phyloP scores from a whole-genome alignment of 2,329 filamentous ascomycete genomes.

The Sporothrix pallida region DNA sequence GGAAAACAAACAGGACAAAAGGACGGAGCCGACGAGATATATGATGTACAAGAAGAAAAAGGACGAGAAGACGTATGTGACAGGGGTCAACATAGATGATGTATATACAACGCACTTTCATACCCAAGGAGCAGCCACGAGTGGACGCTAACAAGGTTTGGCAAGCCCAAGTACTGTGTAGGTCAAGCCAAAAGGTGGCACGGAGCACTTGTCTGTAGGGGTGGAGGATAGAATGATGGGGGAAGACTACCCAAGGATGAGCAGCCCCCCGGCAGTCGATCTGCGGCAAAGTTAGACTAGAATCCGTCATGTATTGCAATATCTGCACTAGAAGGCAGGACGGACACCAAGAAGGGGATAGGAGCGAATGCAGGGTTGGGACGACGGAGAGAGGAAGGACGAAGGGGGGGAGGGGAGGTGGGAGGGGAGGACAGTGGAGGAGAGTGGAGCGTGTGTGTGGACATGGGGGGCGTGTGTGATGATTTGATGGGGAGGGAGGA shows the following conservation, averaged over 20 bases:
- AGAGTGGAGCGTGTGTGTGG: neutral
- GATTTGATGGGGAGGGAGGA: neutral
- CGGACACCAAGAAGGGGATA: neutral
- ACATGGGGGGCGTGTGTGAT: neutral
- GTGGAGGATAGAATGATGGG: neutral
- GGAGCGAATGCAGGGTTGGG: neutral
- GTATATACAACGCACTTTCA: neutral
- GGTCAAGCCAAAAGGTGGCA: neutral
- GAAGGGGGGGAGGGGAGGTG: neutral
- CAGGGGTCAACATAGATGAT: conserved; percentile 9
- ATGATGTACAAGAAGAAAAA: conserved; percentile 10
- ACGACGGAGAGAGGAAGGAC: neutral
- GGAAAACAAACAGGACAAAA: neutral
- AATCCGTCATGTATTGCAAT: conserved; percentile 22
- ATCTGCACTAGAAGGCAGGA: neutral
- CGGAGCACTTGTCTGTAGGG: conserved; percentile 14
- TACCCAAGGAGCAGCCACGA: conserved; percentile 3
- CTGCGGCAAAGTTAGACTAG: conserved; percentile 18
- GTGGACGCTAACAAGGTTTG: conserved; percentile 20
- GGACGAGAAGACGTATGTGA: conserved; percentile 5
- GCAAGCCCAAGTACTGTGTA: neutral
- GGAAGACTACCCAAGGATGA: neutral
- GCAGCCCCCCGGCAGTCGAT: conserved; percentile 16
- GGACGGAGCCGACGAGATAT: conserved; percentile 13
- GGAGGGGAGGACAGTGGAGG: neutral